These are phyloP conservation scores for Calamus simplicifolius DNA, from an alignment of 176 grass and related monocot species.

Conservation along the genomic window DNA sequence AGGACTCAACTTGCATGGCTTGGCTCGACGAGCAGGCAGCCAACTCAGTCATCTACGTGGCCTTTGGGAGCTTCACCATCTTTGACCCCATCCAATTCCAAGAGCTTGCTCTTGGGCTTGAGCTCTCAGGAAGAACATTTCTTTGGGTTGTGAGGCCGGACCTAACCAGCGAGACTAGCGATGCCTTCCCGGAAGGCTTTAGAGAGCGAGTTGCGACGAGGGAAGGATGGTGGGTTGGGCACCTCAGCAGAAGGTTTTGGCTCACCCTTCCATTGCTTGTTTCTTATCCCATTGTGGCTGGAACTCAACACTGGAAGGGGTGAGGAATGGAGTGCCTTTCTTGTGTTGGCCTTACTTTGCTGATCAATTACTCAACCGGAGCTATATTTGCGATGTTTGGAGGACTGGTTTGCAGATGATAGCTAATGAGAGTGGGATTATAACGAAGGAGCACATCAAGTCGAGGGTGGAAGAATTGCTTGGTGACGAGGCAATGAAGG, in stretches of 20 bases:
- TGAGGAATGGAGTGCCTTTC: constrained; percentile 23
- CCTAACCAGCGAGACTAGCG: not conserved
- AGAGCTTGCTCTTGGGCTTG: constrained; percentile 51
- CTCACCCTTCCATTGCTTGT: constrained; percentile 29
- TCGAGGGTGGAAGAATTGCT: constrained; percentile 8
- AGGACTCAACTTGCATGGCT: constrained; percentile 25
- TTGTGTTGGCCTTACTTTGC: constrained; percentile 26
- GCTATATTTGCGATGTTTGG: constrained; percentile 32
- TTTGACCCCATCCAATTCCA: constrained; percentile 20
- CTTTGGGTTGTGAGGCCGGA: constrained; percentile 55
- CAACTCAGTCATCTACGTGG: constrained; percentile 44
- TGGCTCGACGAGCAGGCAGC: constrained; percentile 45
- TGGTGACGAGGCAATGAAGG: not conserved
- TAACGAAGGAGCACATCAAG: constrained; percentile 10
- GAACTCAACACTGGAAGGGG: constrained; percentile 50
- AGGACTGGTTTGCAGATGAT: constrained; percentile 17
- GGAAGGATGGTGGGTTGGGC: constrained; percentile 37
- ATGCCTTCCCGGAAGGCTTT: constrained; percentile 31
- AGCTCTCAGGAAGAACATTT: constrained; percentile 28
- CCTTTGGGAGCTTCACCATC: constrained; percentile 52
- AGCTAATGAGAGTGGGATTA: not conserved
- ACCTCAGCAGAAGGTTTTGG: constrained; percentile 31
- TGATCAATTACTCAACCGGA: constrained; percentile 32
- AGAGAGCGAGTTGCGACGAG: not conserved
- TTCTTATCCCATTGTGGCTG: constrained; percentile 55